Percentiles rank a stretch among this genome's conserved stretches.
Conservation (phyloP, 1,139 yeast species). For the Candida sp. region DNA sequence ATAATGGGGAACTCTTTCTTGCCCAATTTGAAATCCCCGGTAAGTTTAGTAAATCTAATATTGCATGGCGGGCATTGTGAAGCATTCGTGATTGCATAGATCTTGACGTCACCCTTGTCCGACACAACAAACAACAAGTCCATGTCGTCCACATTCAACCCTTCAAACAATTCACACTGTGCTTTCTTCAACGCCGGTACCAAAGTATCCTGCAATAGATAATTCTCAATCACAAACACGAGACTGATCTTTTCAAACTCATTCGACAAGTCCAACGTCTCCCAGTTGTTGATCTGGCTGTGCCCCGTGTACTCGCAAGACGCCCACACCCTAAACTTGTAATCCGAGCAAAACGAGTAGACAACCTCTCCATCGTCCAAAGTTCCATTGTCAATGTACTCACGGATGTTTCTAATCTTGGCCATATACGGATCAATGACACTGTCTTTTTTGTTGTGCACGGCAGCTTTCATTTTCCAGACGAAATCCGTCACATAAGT, state of each 20-base stretch:
- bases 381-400: slow-evolving; percentile 30
- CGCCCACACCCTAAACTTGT: slow-evolving; percentile 71
- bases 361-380: slow-evolving; percentile 47
- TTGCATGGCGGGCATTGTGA: slow-evolving; percentile 51
- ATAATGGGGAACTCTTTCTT: slow-evolving; percentile 19
- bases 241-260: slow-evolving; percentile 32
- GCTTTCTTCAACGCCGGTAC: slow-evolving; percentile 7
- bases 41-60: slow-evolving; percentile 26
- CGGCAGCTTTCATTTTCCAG: slow-evolving; percentile 46
- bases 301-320: slow-evolving; percentile 66
- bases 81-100: slow-evolving; percentile 57
- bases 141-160: slow-evolving; percentile 20
- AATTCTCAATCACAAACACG: slow-evolving; percentile 61
- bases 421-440: slow-evolving; percentile 37
- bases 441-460: slow-evolving; percentile 10
- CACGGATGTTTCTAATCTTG: slow-evolving; percentile 41
- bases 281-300: slow-evolving; percentile 65
- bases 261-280: slow-evolving; percentile 48
- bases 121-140: slow-evolving; percentile 65
- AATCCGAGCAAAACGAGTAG: slow-evolving; percentile 64
- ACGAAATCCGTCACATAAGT: slow-evolving; percentile 55
- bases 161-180: slow-evolving; percentile 7
- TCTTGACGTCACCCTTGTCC: slow-evolving; percentile 43
- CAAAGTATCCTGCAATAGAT: slow-evolving; percentile 33
- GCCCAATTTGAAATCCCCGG: slow-evolving; percentile 12